A percentile compares a stretch with the other conserved stretches of the same genome.
These are phyloP conservation scores for Bimuria novae-zelandiae DNA, from an alignment of 2,329 filamentous ascomycete species.

Conservation along the genomic window DNA sequence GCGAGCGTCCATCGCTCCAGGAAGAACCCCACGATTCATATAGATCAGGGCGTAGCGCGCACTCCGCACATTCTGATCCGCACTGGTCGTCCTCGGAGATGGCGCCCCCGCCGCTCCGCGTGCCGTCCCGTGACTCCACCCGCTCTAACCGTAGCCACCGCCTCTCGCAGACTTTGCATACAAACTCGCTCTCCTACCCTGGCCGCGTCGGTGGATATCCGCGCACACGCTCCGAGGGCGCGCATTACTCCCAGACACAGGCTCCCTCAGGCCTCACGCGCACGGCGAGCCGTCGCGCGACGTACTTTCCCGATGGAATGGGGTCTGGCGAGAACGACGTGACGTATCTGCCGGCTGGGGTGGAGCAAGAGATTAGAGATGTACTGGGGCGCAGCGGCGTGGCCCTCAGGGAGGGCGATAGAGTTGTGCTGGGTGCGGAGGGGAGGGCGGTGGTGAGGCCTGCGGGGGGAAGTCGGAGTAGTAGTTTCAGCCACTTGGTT, in stretches of 20 bases:
- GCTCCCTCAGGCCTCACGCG: conserved; percentile 5
- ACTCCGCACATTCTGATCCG: conserved; percentile 8
- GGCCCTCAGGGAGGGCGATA: neutral
- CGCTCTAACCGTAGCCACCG: conserved; percentile 5
- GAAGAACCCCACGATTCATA: neutral
- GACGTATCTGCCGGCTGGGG: neutral
- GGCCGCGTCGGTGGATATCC: conserved; percentile 1
- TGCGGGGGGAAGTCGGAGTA: neutral
- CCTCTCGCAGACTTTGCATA: neutral
- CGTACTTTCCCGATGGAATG: conserved; percentile 17
- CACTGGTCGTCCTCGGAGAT: conserved; percentile 7
- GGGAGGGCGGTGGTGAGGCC: conserved; percentile 1
- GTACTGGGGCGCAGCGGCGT: neutral
- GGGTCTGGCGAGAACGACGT: neutral
- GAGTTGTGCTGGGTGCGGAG: neutral
- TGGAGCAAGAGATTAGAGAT: neutral
- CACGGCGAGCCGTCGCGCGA: conserved; percentile 13
- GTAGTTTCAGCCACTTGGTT: neutral
- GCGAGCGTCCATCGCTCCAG: neutral
- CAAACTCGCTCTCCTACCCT: conserved; percentile 12
- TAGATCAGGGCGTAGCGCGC: neutral
- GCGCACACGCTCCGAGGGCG: neutral
- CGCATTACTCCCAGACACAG: neutral
- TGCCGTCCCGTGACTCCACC: neutral
- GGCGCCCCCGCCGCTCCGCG: conserved; percentile 7